Evolutionary conservation across 371 early-diverging fungal species (phyloP), one percentile per base, ranked within the genome.

Genomic region (Capillidium heterosporum): DNA sequence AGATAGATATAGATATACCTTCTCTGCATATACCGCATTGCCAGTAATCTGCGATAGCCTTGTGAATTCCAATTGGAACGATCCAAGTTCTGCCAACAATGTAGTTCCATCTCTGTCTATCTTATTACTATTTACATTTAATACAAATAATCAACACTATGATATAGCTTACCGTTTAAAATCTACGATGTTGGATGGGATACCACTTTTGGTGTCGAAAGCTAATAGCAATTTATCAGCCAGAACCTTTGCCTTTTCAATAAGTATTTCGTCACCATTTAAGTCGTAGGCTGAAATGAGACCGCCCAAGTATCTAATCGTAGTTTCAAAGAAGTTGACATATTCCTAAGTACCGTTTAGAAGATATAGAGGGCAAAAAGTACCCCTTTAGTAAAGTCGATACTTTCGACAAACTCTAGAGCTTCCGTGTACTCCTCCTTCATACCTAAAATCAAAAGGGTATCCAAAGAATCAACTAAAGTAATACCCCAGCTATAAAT

Each of bases 271-370:
- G 42, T 82, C 77, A 8, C 71, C 67, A 0, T 68, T 67, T 32
- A 89, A 66, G 44, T 89, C 77, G 63, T 85, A 84, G 0, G 89
- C 86, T 46, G 81, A 77, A 10, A 92, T 59, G 2, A 93, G 67
- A 1, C 91, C 91, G 10, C 94, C 95, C 47, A 95, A 63, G 39
- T 87, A 78, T 0, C 95, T 78, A 48, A 94, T 95, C 19, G 75
- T 80, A 42, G 85, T 81, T 67, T 95, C 96, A 67, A 95, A 95
- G 58, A 76, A 1, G 27, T 55, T 55, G 39, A 40, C 21, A 15
- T 24, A 40, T 40, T n/a, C 10, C 10, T n/a, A 40, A 40, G 40
- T 40, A 13, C n/a, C n/a, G 40, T 1, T 40, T 13, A 13, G 10
- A 40, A n/a, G 0, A 13, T 40, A 40, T 1, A 76, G 10, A 59